These are phyloP conservation scores for Murraya koenigii DNA, from an alignment of 345 rosid genomes.

Conservation along the genomic window DNA sequence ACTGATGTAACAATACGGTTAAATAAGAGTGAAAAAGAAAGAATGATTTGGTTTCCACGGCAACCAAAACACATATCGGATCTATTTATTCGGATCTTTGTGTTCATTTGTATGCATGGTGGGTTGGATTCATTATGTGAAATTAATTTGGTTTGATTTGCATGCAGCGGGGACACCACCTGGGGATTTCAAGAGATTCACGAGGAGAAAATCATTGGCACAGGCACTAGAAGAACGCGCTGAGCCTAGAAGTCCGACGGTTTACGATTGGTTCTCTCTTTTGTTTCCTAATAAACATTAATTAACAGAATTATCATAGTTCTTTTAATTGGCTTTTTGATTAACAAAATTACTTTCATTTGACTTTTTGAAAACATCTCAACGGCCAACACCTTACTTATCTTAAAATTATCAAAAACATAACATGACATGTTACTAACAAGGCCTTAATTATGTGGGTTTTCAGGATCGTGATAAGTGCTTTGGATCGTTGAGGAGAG, in stretches of 20 bases:
- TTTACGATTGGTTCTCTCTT: constrained; percentile 55
- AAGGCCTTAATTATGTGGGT: background rate
- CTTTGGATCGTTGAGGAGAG: constrained; percentile 68
- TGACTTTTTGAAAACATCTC: background rate
- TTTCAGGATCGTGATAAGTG: constrained; percentile 66
- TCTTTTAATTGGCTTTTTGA: too few species aligned
- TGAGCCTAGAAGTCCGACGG: constrained; percentile 52
- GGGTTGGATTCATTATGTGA: too few species aligned
- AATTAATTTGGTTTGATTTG: background rate
- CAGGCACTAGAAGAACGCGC: constrained; percentile 26
- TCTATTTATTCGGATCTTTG: background rate
- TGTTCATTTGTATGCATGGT: too few species aligned
- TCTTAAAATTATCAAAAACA: background rate
- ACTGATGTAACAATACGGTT: too few species aligned
- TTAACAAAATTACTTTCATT: background rate
- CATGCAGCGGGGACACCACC: constrained; percentile 64
- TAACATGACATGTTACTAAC: background rate
- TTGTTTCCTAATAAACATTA: too few species aligned
- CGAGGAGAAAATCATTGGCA: constrained; percentile 32
- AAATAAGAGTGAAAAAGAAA: too few species aligned
- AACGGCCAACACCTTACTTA: background rate
- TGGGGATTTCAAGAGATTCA: constrained; percentile 42
- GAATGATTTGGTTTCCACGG: background rate
- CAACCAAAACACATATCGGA: background rate
- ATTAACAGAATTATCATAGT: too few species aligned